phyloP scores from a whole-genome alignment of 2,329 filamentous ascomycete species.

The Orbilia quercus region DNA sequence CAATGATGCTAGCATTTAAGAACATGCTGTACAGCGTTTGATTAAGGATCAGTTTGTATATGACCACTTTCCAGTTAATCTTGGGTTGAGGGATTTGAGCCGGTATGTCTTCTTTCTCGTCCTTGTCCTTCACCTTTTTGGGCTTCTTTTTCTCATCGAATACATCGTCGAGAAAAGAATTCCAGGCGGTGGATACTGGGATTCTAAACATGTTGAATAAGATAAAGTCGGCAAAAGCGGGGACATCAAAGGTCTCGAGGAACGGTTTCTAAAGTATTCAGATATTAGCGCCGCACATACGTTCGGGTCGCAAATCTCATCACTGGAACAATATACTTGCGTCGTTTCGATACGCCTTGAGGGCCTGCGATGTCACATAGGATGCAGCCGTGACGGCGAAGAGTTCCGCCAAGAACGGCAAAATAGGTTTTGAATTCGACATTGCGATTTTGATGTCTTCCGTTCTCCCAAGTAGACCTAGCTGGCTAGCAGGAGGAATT shows the following conservation, averaged over 20 bases:
- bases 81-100: neutral
- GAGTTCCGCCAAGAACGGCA: constrained; percentile 50
- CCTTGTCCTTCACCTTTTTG: constrained; percentile 20
- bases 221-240: constrained; percentile 44
- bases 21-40: constrained; percentile 45
- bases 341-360: constrained; percentile 38
- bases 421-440: constrained; percentile 36
- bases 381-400: constrained; percentile 42
- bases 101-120: neutral
- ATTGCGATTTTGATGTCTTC: constrained; percentile 20
- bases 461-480: neutral
- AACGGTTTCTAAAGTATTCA: constrained; percentile 38
- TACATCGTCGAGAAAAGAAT: constrained; percentile 42
- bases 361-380: constrained; percentile 49
- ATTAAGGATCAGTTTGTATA: constrained; percentile 49
- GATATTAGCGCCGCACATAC: neutral
- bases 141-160: constrained; percentile 39
- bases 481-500: neutral
- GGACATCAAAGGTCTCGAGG: constrained; percentile 43
- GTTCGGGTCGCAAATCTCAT: neutral
- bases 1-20: constrained; percentile 44
- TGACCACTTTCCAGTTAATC: constrained; percentile 38
- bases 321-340: constrained; percentile 12
- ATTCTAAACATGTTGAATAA: constrained; percentile 48
- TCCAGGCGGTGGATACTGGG: constrained; percentile 47